Conservation (phyloP, 2,329 filamentous ascomycete species). For the Talaromyces marneffei region DNA sequence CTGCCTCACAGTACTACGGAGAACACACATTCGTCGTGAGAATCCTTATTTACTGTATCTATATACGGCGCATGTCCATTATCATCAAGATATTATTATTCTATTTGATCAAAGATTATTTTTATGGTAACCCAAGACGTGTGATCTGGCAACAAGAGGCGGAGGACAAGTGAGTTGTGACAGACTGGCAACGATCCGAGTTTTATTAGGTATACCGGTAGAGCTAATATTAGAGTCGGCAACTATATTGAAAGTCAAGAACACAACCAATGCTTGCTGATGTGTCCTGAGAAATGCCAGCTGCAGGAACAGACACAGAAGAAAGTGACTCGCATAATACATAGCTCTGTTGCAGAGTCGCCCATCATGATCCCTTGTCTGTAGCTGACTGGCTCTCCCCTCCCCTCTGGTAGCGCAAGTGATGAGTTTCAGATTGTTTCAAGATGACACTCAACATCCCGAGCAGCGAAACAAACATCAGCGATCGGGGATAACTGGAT, state of each 20-base stretch:
- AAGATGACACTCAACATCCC: neutral
- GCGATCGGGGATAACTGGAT: neutral
- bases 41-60: too few species aligned
- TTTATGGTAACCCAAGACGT: neutral
- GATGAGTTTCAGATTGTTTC: constrained; percentile 8
- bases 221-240: neutral
- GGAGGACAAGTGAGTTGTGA: neutral
- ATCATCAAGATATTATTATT: neutral
- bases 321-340: neutral
- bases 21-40: too few species aligned
- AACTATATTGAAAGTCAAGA: neutral
- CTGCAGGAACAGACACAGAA: neutral
- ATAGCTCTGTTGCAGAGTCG: neutral
- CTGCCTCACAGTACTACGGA: neutral
- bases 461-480: neutral
- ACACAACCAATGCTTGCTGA: neutral
- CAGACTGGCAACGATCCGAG: neutral
- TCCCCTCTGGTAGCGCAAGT: neutral
- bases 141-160: neutral
- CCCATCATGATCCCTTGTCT: neutral
- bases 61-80: too few species aligned
- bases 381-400: neutral
- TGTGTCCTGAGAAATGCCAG: neutral
- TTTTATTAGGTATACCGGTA: neutral
- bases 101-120: neutral